Percentiles rank a stretch among this genome's conserved stretches.
These are phyloP conservation scores for Mortierella sp. DNA, from an alignment of 371 early-diverging fungal species.

Conservation along the genomic window DNA sequence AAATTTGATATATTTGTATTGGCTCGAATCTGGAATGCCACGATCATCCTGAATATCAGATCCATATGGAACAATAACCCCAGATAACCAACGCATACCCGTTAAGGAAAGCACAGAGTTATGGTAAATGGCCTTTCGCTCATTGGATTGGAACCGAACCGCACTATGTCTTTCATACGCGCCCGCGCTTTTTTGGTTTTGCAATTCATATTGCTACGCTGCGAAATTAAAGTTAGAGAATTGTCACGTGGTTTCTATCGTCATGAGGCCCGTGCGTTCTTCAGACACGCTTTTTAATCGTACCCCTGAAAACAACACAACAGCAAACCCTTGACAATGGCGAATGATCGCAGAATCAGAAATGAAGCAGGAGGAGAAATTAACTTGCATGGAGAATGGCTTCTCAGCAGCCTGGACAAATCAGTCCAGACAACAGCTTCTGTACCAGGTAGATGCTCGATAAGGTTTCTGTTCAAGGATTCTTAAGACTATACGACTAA, in stretches of 20 bases:
- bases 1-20: not conserved
- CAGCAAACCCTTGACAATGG: not conserved
- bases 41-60: constrained; percentile 24
- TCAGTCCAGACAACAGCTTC: constrained; percentile 16
- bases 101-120: constrained; percentile 2
- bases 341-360: not conserved
- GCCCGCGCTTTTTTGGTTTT: not conserved
- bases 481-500: not conserved
- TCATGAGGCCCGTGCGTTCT: not conserved
- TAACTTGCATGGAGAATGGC: constrained; percentile 44
- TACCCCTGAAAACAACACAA: not conserved
- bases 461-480: not conserved
- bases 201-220: not conserved
- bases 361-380: not conserved
- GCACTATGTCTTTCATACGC: no score
- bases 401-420: constrained; percentile 19
- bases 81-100: not conserved
- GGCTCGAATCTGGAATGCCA: constrained; percentile 19
- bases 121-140: no score
- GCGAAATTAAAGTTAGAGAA: no score
- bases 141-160: not conserved
- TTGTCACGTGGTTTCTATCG: not conserved
- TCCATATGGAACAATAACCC: constrained; percentile 16
- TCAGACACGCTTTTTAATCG: no score
- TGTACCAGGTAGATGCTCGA: constrained; percentile 38